These are phyloP conservation scores for Moniliella sp. DNA, from an alignment of 1,284 basidiomycete genomes.

Conservation along the genomic window DNA sequence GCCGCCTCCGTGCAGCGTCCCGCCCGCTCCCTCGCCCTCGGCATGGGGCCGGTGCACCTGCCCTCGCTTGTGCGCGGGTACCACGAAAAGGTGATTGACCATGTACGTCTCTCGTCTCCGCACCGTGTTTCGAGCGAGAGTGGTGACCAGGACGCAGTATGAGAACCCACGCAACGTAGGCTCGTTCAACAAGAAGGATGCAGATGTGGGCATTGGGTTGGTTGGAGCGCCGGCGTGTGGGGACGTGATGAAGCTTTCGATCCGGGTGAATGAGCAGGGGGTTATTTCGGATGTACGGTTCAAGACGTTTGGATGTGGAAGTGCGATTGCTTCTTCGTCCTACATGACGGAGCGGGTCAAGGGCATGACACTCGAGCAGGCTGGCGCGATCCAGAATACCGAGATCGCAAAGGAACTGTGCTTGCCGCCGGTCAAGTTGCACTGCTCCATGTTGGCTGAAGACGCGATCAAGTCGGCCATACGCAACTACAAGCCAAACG, in stretches of 20 bases:
- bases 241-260: conserved; percentile 98
- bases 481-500: conserved; percentile 25
- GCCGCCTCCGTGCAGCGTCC: no score
- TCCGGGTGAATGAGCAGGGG: conserved; percentile 75
- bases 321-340: conserved; percentile 67
- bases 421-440: conserved; percentile 75
- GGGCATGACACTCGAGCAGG: conserved; percentile 77
- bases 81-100: conserved; percentile 33
- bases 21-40: no score
- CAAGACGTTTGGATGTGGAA: conserved; percentile 52
- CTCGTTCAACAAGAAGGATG: conserved; percentile 71
- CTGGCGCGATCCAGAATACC: conserved; percentile 90
- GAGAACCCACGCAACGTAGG: conserved; percentile 40
- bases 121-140: not conserved
- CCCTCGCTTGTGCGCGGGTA: no score
- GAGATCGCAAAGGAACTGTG: conserved; percentile 77
- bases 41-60: no score
- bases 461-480: conserved; percentile 58
- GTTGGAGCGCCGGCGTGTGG: conserved; percentile 86
- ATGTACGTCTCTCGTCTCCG: conserved; percentile 4
- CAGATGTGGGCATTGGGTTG: conserved; percentile 82
- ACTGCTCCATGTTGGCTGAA: conserved; percentile 69
- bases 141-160: conserved; percentile 8
- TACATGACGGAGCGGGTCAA: conserved; percentile 71
- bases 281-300: conserved; percentile 96